Evolutionary conservation across 2,329 filamentous ascomycete species (phyloP).

Genomic region (Elsinoe fawcettii): DNA sequence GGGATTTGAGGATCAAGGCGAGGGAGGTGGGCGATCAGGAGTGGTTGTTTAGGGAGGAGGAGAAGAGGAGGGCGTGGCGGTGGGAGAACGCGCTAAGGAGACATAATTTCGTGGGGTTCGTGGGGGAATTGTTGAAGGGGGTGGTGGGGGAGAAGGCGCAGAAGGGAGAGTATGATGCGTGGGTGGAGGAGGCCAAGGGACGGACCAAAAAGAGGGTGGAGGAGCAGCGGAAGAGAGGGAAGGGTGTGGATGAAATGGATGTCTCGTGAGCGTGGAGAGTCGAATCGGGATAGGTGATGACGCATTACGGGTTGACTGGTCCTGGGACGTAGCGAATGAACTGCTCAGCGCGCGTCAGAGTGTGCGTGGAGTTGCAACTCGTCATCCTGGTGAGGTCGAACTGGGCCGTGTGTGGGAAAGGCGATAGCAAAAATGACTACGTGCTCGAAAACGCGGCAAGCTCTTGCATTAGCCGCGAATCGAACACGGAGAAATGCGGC

Average conservation of each 20-base stretch:
- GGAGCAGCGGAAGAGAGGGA: conserved; percentile 37
- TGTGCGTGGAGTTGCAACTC: too few relatives aligned
- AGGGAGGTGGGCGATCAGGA: conserved; percentile 76
- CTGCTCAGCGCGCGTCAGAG: too few relatives aligned
- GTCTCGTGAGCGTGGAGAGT: conserved; percentile 22
- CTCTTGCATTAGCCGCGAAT: too few relatives aligned
- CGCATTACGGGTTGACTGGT: too few relatives aligned
- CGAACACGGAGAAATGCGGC: too few relatives aligned
- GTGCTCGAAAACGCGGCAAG: too few relatives aligned
- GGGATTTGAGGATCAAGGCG: conserved; percentile 70
- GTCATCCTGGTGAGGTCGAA: too few relatives aligned
- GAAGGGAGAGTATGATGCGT: conserved; percentile 59
- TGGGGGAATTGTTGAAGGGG: conserved; percentile 79
- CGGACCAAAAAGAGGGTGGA: conserved; percentile 46
- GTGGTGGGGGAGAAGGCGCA: conserved; percentile 71
- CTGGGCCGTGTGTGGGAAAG: too few relatives aligned
- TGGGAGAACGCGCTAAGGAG: conserved; percentile 89
- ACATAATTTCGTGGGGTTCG: conserved; percentile 96
- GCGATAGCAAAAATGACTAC: too few relatives aligned
- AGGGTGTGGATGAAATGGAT: conserved; percentile 34
- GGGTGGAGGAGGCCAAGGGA: conserved; percentile 61
- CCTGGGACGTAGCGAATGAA: too few relatives aligned
- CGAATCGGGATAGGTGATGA: neutral
- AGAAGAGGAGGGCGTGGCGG: conserved; percentile 77
- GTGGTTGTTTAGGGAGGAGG: conserved; percentile 67